phyloP scores from a whole-genome alignment of 108 stramenopile species.

The Cyclostephanos tholiformis region DNA sequence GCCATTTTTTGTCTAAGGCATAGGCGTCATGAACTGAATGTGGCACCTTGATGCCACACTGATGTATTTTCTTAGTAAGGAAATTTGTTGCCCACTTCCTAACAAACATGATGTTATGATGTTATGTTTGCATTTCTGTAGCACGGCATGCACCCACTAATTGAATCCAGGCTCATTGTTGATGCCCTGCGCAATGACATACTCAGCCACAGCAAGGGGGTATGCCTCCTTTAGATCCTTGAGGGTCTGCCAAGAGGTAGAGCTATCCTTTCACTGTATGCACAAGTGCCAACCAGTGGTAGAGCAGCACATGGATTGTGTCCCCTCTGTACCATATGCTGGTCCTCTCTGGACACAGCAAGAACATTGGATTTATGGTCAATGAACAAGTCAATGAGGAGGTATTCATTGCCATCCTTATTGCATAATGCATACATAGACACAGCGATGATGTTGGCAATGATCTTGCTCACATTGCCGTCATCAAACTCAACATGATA shows the following conservation, averaged over 20 bases:
- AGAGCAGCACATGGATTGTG: not conserved
- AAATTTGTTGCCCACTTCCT: not conserved
- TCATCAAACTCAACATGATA: constrained; percentile 27
- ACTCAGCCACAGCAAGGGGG: constrained; percentile 15
- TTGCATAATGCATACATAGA: not conserved
- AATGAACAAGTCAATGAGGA: constrained; percentile 1
- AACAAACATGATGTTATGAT: too few relatives aligned
- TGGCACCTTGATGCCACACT: constrained; percentile 36
- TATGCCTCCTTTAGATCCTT: constrained; percentile 20
- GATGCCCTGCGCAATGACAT: constrained; percentile 7
- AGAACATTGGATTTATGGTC: constrained; percentile 5
- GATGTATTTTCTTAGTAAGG: constrained; percentile 24
- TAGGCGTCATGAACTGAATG: constrained; percentile 39
- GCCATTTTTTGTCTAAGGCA: constrained; percentile 37
- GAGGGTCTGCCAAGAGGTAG: too few relatives aligned
- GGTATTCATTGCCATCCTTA: constrained; percentile 13
- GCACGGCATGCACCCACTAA: too few relatives aligned
- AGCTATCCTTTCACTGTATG: constrained; percentile 50
- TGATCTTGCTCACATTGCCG: constrained; percentile 3
- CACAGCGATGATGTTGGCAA: constrained; percentile 27
- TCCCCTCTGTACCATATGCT: not conserved
- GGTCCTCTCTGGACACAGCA: not conserved
- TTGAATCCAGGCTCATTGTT: too few relatives aligned
- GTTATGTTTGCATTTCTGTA: too few relatives aligned
- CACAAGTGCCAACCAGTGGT: constrained; percentile 42